phyloP scores from a whole-genome alignment of 768 basidiomycete species.

The Trametes cubensis region DNA sequence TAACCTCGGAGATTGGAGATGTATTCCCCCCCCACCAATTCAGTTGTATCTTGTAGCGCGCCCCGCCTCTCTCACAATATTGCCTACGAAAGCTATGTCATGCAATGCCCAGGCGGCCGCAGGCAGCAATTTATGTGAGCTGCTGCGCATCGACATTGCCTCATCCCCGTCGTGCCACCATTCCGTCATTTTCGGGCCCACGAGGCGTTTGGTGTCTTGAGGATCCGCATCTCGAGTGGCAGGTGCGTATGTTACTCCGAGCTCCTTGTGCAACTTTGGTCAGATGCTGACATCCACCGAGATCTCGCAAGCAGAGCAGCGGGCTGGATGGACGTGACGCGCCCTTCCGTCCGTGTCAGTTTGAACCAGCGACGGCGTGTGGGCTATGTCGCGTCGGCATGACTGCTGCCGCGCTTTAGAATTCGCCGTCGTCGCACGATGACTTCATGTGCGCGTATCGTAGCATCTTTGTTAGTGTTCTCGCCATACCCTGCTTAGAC shows the following conservation, averaged over 20 bases:
- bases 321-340: too few species aligned
- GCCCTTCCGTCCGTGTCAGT: neutral
- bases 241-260: constrained; percentile 1
- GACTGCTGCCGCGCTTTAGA: neutral
- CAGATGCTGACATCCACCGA: neutral
- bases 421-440: neutral
- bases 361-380: neutral
- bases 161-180: neutral
- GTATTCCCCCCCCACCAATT: constrained; percentile 4
- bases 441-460: neutral
- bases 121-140: neutral
- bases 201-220: neutral
- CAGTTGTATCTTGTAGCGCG: constrained; percentile 17
- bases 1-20: constrained; percentile 9
- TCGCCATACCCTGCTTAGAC: neutral
- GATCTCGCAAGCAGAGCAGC: neutral
- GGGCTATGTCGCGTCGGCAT: neutral
- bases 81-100: neutral
- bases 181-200: constrained; percentile 12
- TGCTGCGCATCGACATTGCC: neutral
- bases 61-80: neutral
- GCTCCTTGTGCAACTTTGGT: neutral
- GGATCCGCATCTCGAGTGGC: constrained; percentile 9
- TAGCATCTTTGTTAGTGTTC: neutral
- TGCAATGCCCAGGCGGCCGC: neutral